Percentiles rank a stretch among this genome's conserved stretches.
These are phyloP conservation scores for Emericellopsis cladophorae DNA, from an alignment of 2,329 filamentous ascomycete species.

Conservation along the genomic window DNA sequence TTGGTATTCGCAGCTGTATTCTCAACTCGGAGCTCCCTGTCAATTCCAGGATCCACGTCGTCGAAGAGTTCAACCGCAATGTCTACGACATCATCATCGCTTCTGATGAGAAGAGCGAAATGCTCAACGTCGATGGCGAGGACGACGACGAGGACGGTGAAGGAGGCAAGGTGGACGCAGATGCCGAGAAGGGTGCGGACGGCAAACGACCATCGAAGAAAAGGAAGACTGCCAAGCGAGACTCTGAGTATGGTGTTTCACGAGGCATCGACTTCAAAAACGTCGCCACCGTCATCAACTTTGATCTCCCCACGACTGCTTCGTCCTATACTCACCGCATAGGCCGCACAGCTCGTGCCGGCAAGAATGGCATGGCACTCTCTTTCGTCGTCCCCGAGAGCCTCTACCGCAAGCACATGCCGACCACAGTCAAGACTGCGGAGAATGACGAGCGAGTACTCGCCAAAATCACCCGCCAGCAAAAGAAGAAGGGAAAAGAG, in stretches of 20 bases:
- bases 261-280: conserved; percentile 92
- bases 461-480: conserved; percentile 65
- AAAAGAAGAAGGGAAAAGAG: conserved; percentile 66
- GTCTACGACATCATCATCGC: conserved; percentile 98
- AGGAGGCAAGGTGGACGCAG: conserved; percentile 14
- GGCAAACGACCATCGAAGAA: conserved; percentile 37
- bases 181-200: conserved; percentile 9
- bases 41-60: conserved; percentile 85
- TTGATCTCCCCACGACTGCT: conserved; percentile 78
- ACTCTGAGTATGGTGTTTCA: conserved; percentile 90
- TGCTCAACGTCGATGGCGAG: conserved; percentile 37
- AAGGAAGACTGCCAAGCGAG: conserved; percentile 49
- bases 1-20: conserved; percentile 85
- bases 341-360: conserved; percentile 82
- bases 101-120: conserved; percentile 71
- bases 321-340: conserved; percentile 97
- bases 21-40: conserved; percentile 90
- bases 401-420: conserved; percentile 77
- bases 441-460: conserved; percentile 80
- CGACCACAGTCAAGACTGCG: conserved; percentile 62
- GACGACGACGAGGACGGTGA: conserved; percentile 20
- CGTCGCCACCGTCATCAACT: conserved; percentile 89
- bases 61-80: conserved; percentile 93
- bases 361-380: conserved; percentile 87
- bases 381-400: conserved; percentile 83